Conservation (phyloP, 768 basidiomycete genomes). For the Lentinula sp. region DNA sequence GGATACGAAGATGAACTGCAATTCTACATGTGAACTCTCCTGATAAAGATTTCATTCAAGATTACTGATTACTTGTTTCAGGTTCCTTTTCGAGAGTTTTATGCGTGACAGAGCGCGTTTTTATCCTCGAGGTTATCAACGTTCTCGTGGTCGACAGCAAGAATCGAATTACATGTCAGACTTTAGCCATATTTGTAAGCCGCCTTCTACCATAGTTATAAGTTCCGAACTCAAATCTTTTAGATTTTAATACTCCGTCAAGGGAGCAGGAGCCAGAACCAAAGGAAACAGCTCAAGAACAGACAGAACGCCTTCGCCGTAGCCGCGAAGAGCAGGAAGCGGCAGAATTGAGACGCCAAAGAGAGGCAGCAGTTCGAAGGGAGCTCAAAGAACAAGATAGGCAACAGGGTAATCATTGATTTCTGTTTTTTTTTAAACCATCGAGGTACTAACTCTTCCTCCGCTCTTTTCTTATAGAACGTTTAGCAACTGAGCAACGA, state of each 20-base stretch:
- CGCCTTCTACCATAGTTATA: slow-evolving; percentile 8
- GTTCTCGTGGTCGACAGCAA: not conserved
- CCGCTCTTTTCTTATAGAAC: slow-evolving; percentile 30
- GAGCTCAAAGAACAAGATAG: slow-evolving; percentile 37
- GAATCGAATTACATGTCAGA: not conserved
- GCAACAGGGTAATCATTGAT: slow-evolving; percentile 36
- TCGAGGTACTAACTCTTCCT: not conserved
- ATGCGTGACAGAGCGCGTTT: slow-evolving; percentile 28
- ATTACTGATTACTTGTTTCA: slow-evolving; percentile 13
- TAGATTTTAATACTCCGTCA: slow-evolving; percentile 12
- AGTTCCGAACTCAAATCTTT: not conserved
- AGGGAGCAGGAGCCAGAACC: slow-evolving; percentile 12
- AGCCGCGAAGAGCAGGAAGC: slow-evolving; percentile 47
- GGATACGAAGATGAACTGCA: slow-evolving; percentile 29
- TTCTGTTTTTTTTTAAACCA: not conserved
- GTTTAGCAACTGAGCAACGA: slow-evolving; percentile 48
- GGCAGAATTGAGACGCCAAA: slow-evolving; percentile 46
- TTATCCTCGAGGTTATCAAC: not conserved
- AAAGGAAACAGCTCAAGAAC: slow-evolving; percentile 47
- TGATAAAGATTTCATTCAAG: not conserved
- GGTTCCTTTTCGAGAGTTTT: slow-evolving; percentile 44
- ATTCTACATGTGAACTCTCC: slow-evolving; percentile 40
- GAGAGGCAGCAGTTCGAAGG: slow-evolving; percentile 44
- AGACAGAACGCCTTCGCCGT: slow-evolving; percentile 42
- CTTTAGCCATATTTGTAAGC: slow-evolving; percentile 20